phyloP scores from a whole-genome alignment of 495 filamentous ascomycete species.

The Neurospora sp. region DNA sequence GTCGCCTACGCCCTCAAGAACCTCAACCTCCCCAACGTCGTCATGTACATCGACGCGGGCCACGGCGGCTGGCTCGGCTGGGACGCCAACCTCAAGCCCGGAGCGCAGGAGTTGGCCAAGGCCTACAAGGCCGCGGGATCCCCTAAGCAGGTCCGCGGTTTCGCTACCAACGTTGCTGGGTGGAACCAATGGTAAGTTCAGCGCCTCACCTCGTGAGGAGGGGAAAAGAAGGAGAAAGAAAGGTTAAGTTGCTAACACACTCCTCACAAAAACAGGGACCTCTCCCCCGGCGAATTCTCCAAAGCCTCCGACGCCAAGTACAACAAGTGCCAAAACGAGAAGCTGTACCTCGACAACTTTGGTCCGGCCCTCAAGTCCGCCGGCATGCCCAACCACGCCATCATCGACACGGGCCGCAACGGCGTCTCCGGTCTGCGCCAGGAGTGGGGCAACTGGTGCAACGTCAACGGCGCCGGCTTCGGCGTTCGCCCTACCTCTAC shows the following conservation, averaged over 20 bases:
- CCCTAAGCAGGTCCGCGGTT: constrained; percentile 57
- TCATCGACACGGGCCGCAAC: constrained; percentile 59
- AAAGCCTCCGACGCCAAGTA: constrained; percentile 45
- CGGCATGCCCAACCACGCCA: constrained; percentile 66
- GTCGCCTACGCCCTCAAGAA: constrained; percentile 61
- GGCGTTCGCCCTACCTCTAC: constrained; percentile 55
- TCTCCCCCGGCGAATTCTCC: constrained; percentile 55
- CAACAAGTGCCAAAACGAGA: constrained; percentile 58
- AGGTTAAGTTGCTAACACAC: neutral
- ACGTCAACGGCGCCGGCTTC: constrained; percentile 65
- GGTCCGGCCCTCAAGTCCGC: constrained; percentile 46
- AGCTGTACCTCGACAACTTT: constrained; percentile 59
- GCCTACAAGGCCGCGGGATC: constrained; percentile 56
- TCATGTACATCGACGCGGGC: constrained; percentile 78
- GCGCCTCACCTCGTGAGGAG: neutral
- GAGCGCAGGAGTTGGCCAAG: constrained; percentile 55
- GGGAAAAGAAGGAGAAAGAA: constrained; percentile 13
- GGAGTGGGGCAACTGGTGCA: constrained; percentile 79
- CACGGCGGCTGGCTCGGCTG: constrained; percentile 79
- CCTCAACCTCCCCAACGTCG: constrained; percentile 66
- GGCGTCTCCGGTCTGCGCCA: constrained; percentile 57
- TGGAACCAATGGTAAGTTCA: constrained; percentile 53
- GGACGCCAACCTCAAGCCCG: constrained; percentile 64
- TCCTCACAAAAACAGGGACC: constrained; percentile 23
- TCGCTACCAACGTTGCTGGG: constrained; percentile 71